Base-by-base conservation (phyloP, 768 basidiomycete genomes). In the Pilatotrama ljubarskyi region DNA sequence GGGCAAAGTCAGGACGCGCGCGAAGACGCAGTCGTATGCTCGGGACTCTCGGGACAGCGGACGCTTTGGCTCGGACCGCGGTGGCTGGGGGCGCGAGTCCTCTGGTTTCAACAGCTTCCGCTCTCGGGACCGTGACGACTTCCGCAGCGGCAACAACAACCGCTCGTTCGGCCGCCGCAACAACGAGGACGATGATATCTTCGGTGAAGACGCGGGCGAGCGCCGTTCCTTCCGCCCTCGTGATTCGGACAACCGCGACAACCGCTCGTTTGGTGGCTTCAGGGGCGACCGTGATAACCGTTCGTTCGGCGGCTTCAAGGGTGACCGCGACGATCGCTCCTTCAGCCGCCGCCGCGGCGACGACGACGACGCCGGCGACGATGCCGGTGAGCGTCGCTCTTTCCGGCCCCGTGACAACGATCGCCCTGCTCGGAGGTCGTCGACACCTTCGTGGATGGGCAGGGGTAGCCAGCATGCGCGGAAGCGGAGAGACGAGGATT, bases 1-100 rank as follows among this genome's bases (percentile, higher is more conserved):
- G 29, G 29, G 29, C 29, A 32, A 32, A 72, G 37, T 69, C 29
- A 70, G 15, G 3, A 6, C 37, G 25, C 51, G 8, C 15, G 6
- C 24, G 40, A 24, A 13, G 10, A 9, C 41, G 40, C 40, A 13
- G 40, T 17, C 41, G 17, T 26, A 32, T 29, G 26, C 11, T 29
- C 25, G 47, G 10, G 47, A 17, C 26, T 48, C 15, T 26, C 17
- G 29, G n/a, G 29, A 18, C 24, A 32, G 29, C 29, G 29, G 29
- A 5, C 29, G 29, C 29, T 32, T 32, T 10, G 29, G 29, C 29
- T 5, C 4, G 5, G 51, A 26, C 29, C 26, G 41, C 52, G 26
- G 24, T 8, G 5, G 8, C 5, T 25, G 20, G 1, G 44, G 25
- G 22, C 20, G 44, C n/a, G 7, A 42, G 29, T n/a, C 11, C 18